Base-by-base conservation (phyloP, 495 filamentous ascomycete genomes). In the Baudoinia panamericana region DNA sequence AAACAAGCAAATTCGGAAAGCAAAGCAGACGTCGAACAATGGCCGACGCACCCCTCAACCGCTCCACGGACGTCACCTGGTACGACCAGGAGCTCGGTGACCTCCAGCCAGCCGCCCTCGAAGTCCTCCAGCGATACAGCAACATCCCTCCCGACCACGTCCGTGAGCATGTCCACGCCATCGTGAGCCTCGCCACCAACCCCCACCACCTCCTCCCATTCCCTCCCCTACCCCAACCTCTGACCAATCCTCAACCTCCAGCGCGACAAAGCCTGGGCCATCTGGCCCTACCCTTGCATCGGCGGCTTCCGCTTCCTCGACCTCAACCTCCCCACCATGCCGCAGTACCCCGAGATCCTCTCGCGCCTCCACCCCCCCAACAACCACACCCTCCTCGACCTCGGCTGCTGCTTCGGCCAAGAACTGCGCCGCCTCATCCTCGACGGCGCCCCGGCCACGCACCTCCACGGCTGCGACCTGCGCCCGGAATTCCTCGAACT, bases 361-460 rank as follows among this genome's bases (percentile, higher is more conserved):
- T 2, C 22, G 4, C 45, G 51, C 4, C 26, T 63, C 9, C 48
- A 49, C n/a, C n/a, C n/a, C n/a, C n/a, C n/a, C n/a, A 27, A 34
- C 11, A 46, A 48, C 25, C 36, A 43, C 15, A 33, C 36, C 11
- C 35, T 62, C 12, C 41, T 67, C 10, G 63, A 67, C 29, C 36
- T 62, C 15, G 63, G 62, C 19, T 63, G 61, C 43, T 61, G 51
- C 31, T 38, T 67, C 8, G 61, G 55, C n/a, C 47, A 55, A 27
- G 61, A 64, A 15, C 31, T 63, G 7, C 56, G 61, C 1, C 40
- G 48, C 8, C 52, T 64, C 4, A 54, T 55, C 7, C 45, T 45
- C 29, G 55, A 61, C 38, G 58, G 55, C 17, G 55, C 55, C 2
- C 53, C 53, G 2, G 20, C 47, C 1, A 36, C 48, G n/a, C 52